Base-by-base conservation (phyloP, 2,329 filamentous ascomycete species). In the Colletotrichum orbiculare region DNA sequence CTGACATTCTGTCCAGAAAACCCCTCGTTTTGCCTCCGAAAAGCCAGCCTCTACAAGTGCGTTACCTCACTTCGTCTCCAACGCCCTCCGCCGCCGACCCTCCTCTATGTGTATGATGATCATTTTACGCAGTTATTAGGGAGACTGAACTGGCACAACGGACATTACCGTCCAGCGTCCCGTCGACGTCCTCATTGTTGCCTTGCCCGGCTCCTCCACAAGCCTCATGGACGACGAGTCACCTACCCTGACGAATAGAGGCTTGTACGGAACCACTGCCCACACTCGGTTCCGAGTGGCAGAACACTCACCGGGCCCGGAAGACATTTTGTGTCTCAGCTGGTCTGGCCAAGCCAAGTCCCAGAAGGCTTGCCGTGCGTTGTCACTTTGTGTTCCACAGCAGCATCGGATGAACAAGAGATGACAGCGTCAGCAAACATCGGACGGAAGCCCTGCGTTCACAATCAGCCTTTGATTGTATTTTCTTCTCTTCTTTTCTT, bases 401-500 rank as follows among this genome's bases (percentile, higher is more conserved):
- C 39, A 66, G 46, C 52, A 57, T 62, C 58, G 48, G 58, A 66
- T 48, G 53, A 65, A 65, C 52, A 61, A 62, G 56, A 46, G 33
- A 50, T 47, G 62, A 46, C 50, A 52, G 38, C 35, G 37, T 37
- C 49, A 15, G 41, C 17, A 37, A 38, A 65, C n/a, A 56, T 65
- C 41, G 52, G 58, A 65, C 35, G 62, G 39, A 50, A 55, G 58
- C 58, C 47, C 42, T 25, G 47, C 63, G 63, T 42, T 66, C 47
- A 25, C 25, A 25, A 25, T 25, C 25, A 25, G 4, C 25, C 25
- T 25, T 25, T 5, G 25, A 25, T 25, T 25, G 25, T 25, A 25
- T 25, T 25, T 25, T 25, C 4, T 5, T 25, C 25, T 25, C 25
- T 25, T 25, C 4, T 25, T 17, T 17, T 17, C 17, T 17, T 17